Evolutionary conservation across 2,329 filamentous ascomycete genomes (phyloP), one percentile per base, ranked within the genome.

Genomic region (Colletotrichum sp.): DNA sequence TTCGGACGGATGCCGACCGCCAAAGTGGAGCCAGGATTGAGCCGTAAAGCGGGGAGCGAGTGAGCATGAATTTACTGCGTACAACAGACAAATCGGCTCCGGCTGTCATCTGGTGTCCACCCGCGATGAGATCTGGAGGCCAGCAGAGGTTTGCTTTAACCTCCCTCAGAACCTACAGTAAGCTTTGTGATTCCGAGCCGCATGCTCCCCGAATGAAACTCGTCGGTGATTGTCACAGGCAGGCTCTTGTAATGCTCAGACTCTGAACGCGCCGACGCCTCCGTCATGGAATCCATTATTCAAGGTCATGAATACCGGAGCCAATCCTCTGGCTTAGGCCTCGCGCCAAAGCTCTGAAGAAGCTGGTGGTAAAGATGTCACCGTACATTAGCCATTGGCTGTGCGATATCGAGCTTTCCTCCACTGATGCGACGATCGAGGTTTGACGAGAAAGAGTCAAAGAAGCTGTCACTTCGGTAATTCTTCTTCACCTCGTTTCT

Each of bases 361-460:
- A 10, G 38, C 18, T 58, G 61, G 13, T 60, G 32, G 24, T 21
- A 38, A 13, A 73, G 28, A 75, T 75, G 73, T 75, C 73, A 73
- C 65, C 65, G 70, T 75, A 65, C 65, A 38, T 75, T 69, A 55
- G 43, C 28, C 48, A 69, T 69, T 75, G 73, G 70, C 52, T 48
- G 73, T 73, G 48, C 70, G 70, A 75, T 75, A 68, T 34, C 30
- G 24, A 62, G 26, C 58, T 34, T 43, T 48, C 70, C 32, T 75
- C 73, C 73, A 75, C 73, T 68, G 18, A 58, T 65, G 73, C 58
- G 73, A 75, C 73, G 73, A 75, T 75, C 70, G 70, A 73, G 60
- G 70, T 73, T 69, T 69, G 62, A 71, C 56, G 64, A 15, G 43
- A 13, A 36, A 66, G 56, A 48, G 58, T 64, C 43, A 75, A 71